phyloP scores from a whole-genome alignment of 306 rosid species.

The Vicia villosa region DNA sequence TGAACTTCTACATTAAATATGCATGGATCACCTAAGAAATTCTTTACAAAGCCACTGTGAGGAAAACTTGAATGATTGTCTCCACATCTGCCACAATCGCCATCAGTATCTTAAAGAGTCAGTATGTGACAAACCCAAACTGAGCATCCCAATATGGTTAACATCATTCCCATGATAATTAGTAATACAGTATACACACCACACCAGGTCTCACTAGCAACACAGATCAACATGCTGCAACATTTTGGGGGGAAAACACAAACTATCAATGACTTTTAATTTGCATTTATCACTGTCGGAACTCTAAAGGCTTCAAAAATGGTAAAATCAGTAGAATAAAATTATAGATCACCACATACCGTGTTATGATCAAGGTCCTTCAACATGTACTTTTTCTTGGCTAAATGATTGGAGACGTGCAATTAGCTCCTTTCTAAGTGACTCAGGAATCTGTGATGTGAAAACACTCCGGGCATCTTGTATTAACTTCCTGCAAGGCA shows the following conservation, averaged over 20 bases:
- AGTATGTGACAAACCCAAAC: constrained; percentile 41
- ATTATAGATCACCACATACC: constrained; percentile 35
- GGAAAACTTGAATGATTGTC: constrained; percentile 34
- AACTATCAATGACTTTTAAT: constrained; percentile 26
- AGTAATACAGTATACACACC: constrained; percentile 51
- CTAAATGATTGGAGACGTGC: constrained; percentile 58
- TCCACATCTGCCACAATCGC: constrained; percentile 33
- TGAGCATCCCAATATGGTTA: constrained; percentile 37
- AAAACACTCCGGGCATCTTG: constrained; percentile 57
- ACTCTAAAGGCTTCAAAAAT: constrained; percentile 22
- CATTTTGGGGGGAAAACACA: constrained; percentile 5
- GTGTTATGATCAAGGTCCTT: constrained; percentile 41
- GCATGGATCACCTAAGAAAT: constrained; percentile 37
- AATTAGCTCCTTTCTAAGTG: constrained; percentile 65
- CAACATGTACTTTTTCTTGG: constrained; percentile 49
- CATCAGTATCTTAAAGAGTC: constrained; percentile 47
- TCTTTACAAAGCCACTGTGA: constrained; percentile 22
- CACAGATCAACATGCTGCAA: constrained; percentile 52
- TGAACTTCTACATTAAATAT: constrained; percentile 41
- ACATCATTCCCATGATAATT: constrained; percentile 40
- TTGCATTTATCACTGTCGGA: constrained; percentile 4
- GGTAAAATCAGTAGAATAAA: constrained; percentile 11
- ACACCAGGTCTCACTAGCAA: constrained; percentile 45
- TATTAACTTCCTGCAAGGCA: constrained; percentile 68
- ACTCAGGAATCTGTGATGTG: constrained; percentile 63